Percentiles rank a stretch among this genome's conserved stretches.
phyloP scores from a whole-genome alignment of 2,329 filamentous ascomycete genomes.

The Chaetoscypha palmicola region DNA sequence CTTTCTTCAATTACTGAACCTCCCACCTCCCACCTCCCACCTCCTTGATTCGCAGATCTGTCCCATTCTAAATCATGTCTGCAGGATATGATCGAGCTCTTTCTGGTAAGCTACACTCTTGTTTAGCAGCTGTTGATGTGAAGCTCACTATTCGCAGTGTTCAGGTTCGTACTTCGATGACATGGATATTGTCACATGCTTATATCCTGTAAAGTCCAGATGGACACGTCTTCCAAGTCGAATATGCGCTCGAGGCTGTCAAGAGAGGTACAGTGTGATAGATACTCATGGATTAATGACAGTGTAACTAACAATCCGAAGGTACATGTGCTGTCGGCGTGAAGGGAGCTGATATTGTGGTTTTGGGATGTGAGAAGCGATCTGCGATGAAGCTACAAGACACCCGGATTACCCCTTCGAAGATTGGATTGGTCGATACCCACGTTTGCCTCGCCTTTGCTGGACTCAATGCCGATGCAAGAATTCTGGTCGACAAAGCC shows the following conservation, averaged over 20 bases:
- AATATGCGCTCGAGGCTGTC: constrained; percentile 97
- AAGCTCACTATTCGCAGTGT: constrained; percentile 53
- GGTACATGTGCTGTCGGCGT: constrained; percentile 97
- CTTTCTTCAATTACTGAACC: constrained; percentile 13
- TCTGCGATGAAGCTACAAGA: constrained; percentile 99
- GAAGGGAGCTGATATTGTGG: constrained; percentile 89
- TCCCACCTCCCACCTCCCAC: too few relatives aligned
- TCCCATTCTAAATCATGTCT: constrained; percentile 53
- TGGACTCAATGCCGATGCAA: constrained; percentile 92
- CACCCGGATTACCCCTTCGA: constrained; percentile 96
- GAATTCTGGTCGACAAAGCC: constrained; percentile 97
- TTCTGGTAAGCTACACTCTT: constrained; percentile 63
- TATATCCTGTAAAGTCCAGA: constrained; percentile 69
- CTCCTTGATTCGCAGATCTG: constrained; percentile 1
- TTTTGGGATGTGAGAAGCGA: constrained; percentile 96
- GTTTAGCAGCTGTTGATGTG: constrained; percentile 38
- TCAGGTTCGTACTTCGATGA: constrained; percentile 53
- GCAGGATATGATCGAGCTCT: constrained; percentile 99
- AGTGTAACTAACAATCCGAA: constrained; percentile 34
- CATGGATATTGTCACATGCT: constrained; percentile 31
- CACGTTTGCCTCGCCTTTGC: constrained; percentile 97
- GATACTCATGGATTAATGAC: not conserved
- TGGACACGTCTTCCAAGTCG: constrained; percentile 98
- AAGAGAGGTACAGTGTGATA: constrained; percentile 68
- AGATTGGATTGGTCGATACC: constrained; percentile 92